Conservation (phyloP, 179 eudicot genomes). For the Heliamphora pulchella region DNA sequence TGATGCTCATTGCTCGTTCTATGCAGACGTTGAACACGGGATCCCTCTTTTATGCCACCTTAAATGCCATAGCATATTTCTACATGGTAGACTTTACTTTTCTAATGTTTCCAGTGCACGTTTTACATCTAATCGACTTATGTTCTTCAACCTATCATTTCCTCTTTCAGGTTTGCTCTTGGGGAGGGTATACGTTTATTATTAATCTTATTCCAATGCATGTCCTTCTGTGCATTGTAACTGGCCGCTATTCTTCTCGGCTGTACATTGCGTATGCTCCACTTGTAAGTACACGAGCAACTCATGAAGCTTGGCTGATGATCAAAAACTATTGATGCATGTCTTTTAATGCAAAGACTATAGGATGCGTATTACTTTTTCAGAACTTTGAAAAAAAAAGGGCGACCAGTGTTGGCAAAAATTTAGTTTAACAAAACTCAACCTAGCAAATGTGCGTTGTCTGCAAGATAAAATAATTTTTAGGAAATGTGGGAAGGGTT, state of each 20-base stretch:
- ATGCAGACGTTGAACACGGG: conserved; percentile 90
- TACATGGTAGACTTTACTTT: conserved; percentile 61
- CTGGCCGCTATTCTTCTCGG: conserved; percentile 88
- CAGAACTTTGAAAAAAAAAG: neutral
- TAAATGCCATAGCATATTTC: conserved; percentile 71
- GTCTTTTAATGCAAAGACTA: neutral
- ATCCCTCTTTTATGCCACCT: conserved; percentile 75
- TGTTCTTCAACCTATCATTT: conserved; percentile 14
- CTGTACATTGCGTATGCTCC: conserved; percentile 96
- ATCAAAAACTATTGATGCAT: conserved; percentile 2
- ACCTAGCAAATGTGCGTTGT: neutral
- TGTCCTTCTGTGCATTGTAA: conserved; percentile 79
- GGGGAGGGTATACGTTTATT: conserved; percentile 99
- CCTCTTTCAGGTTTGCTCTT: conserved; percentile 66
- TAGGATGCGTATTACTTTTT: neutral
- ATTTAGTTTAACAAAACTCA: neutral
- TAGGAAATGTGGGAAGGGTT: neutral
- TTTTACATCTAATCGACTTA: conserved; percentile 10
- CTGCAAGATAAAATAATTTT: conserved; percentile 2
- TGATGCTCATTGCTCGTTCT: conserved; percentile 18
- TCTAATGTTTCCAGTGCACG: conserved; percentile 1
- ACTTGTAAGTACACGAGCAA: conserved; percentile 48
- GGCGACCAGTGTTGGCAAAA: neutral
- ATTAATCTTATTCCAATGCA: conserved; percentile 92
- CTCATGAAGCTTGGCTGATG: conserved; percentile 12